Evolutionary conservation across 1,284 basidiomycete species (phyloP).

Genomic region (Sanghuangporus sanghuang): DNA sequence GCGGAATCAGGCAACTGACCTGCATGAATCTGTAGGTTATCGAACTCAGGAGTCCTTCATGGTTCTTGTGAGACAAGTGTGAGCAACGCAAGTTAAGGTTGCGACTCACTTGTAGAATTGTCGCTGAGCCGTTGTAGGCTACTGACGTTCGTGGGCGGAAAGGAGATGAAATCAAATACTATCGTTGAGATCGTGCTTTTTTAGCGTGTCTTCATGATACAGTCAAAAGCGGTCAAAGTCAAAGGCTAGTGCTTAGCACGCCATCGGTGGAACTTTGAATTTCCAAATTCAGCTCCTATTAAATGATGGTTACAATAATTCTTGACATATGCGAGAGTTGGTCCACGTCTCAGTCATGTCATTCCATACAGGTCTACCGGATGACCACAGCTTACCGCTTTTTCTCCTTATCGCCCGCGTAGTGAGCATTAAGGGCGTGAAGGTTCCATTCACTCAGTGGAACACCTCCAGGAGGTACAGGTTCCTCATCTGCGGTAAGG

Average conservation of each 20-base stretch:
- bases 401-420: background rate
- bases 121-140: constrained; percentile 3
- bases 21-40: constrained; percentile 81
- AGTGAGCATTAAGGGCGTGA: background rate
- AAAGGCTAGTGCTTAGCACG: background rate
- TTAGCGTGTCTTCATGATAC: background rate
- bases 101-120: constrained; percentile 15
- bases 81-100: background rate
- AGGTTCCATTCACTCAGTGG: background rate
- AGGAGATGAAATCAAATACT: background rate
- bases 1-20: constrained; percentile 69
- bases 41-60: constrained; percentile 63
- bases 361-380: too few relatives aligned
- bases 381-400: too few relatives aligned
- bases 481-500: background rate
- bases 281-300: too few relatives aligned
- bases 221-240: background rate
- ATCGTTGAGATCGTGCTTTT: background rate
- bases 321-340: too few relatives aligned
- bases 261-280: background rate
- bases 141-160: background rate
- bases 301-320: too few relatives aligned
- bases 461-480: background rate
- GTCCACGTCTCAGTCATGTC: too few relatives aligned
- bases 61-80: background rate